phyloP scores from a whole-genome alignment of 306 rosid genomes.

The Rubus idaeus region DNA sequence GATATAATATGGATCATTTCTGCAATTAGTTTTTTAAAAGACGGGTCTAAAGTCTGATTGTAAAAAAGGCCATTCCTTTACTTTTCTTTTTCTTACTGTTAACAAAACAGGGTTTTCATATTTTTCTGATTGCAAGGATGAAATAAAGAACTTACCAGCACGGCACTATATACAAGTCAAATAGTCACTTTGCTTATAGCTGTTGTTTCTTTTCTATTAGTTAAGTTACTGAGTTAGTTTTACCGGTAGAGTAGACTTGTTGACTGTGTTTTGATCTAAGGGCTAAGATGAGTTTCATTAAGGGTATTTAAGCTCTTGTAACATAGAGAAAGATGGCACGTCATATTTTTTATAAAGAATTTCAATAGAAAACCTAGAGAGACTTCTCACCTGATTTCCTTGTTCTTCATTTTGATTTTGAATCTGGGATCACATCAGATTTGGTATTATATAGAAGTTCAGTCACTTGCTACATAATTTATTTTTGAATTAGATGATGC shows the following conservation, averaged over 20 bases:
- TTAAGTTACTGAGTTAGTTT: background rate
- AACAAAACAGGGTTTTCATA: no score
- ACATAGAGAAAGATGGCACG: background rate
- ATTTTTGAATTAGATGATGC: slow-evolving; percentile 70
- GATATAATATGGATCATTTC: no score
- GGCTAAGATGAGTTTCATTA: background rate
- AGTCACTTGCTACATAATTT: slow-evolving; percentile 29
- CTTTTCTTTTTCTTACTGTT: no score
- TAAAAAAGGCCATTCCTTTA: background rate
- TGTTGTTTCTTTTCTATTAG: background rate
- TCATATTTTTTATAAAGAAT: background rate
- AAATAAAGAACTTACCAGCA: no score
- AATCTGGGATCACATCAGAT: background rate
- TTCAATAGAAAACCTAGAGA: background rate
- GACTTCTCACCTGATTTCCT: background rate
- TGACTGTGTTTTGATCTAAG: background rate
- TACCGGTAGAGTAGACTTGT: background rate
- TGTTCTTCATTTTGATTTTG: background rate
- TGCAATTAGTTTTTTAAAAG: no score
- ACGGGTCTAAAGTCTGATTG: no score
- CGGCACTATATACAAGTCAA: no score
- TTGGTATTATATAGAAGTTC: background rate
- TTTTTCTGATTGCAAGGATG: no score
- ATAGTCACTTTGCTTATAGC: background rate
- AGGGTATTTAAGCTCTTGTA: background rate